Evolutionary conservation across 345 rosid genomes (phyloP).

Genomic region (Eucalyptus pumila): DNA sequence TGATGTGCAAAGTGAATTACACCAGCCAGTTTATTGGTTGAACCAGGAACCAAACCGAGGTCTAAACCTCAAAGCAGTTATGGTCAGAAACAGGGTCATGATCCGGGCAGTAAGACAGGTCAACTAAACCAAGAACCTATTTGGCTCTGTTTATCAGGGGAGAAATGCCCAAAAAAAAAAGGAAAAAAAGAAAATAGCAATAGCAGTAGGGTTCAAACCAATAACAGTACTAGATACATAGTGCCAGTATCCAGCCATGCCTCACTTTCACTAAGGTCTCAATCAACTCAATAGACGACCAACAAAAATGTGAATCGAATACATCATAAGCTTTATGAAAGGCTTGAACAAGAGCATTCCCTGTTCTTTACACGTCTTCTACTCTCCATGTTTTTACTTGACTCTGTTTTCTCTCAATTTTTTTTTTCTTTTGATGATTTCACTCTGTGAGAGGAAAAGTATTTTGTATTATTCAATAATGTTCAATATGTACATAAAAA

Average conservation of each 20-base stretch:
- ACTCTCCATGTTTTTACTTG: background rate
- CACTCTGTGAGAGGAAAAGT: background rate
- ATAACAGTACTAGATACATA: background rate
- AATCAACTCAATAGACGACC: background rate
- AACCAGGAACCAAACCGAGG: background rate
- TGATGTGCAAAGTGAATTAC: background rate
- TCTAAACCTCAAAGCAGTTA: background rate
- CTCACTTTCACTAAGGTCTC: background rate
- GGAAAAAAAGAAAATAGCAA: background rate
- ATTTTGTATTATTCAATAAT: no score
- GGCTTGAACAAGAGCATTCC: background rate
- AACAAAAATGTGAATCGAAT: background rate
- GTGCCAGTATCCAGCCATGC: background rate
- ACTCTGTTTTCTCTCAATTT: background rate
- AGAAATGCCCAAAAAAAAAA: background rate
- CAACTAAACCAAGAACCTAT: background rate
- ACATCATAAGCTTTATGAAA: background rate
- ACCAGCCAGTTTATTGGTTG: background rate
- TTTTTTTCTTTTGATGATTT: background rate
- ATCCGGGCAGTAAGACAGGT: background rate
- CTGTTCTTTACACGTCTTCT: background rate
- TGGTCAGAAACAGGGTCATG: background rate
- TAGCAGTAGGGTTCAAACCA: background rate
- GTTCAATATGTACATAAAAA: no score
- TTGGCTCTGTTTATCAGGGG: background rate